Evolutionary conservation across 352 stramenopile species (phyloP), one percentile per base, ranked within the genome.

Genomic region (Elongisporangium anandrum): DNA sequence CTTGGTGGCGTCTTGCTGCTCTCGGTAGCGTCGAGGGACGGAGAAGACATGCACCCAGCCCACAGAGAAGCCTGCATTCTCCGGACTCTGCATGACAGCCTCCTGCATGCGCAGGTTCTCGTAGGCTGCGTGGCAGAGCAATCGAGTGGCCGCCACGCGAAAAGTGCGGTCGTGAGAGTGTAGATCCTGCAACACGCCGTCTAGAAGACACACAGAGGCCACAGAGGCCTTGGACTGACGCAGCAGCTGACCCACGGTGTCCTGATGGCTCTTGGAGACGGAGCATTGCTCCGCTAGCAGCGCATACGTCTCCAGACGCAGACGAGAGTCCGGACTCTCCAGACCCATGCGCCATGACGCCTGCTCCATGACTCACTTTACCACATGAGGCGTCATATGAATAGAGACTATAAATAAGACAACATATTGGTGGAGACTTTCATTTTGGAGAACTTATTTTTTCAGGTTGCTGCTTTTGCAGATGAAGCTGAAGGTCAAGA

Each of bases 41-140:
- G 64, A 70, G 56, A 88, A 87, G 7, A 79, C 63, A 23, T 88
- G 64, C 49, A 87, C 50, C 76, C 76, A 88, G n/a, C 76, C 79
- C 41, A 84, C 57, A 0, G 70, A 73, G 59, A 85, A 67, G 2
- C 68, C 72, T 56, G 16, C 24, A 9, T 59, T 24, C 8, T 26
- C 22, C 29, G 64, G 47, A 49, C 47, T 63, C 2, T 50, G 57
- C 13, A 65, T 61, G 56, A 68, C 63, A 15, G 58, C 24, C 51
- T 72, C 60, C 47, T 75, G 68, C 50, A 66, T 66, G n/a, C 54
- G 60, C 29, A 73, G 57, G 47, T 67, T 87, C 56, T 89, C 77
- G 56, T 85, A 79, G 52, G 68, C 64, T 52, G 77, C 66, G 9
- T 77, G 66, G n/a, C 77, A 85, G 20, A 89, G 38, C 17, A 87